Base-by-base conservation (phyloP, 148 eudicot genomes). In the Persicaria tinctoria region DNA sequence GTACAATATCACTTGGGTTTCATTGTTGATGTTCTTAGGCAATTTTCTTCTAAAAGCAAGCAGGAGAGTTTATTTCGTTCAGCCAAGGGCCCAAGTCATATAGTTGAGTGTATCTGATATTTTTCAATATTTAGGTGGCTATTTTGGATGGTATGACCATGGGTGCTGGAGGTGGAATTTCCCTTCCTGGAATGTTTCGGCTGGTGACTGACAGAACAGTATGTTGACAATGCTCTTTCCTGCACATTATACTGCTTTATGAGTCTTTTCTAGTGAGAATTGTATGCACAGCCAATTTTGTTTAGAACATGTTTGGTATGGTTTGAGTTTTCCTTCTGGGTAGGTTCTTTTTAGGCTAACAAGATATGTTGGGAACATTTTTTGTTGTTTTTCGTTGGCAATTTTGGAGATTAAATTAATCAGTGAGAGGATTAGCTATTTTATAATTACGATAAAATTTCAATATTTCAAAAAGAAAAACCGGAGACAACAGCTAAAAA, bases 161-260 rank as follows among this genome's bases (percentile, higher is more conserved):
- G 96, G 99, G 99, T 75, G 85, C 83, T 73, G 99, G 96, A 64
- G 94, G 88, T 64, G 97, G 97, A 72, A 87, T 92, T 76, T 88
- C 97, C 55, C 82, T 95, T 74, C 94, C 97, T 47, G 97, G 97
- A 83, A 92, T 90, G 97, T 95, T 87, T 74, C 87, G 89, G 50
- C 27, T 92, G 85, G 97, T 87, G 59, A 87, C 97, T 80, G 97
- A 95, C 84, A 90, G 76, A 81, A 91, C 97, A 53, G 97, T 91
- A 84, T 77, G 93, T 84, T 75, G 60, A 80, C 51, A 12, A n/a
- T 68, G 73, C 11, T 66, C 57, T 53, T 62, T 56, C 54, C 70
- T 66, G 47, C 14, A 41, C 8, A 41, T 44, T 20, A 5, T 66
- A 14, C 2, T 41, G 70, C 47, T 66, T 32, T 32, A 32, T 32